Evolutionary conservation across 768 basidiomycete species (phyloP), one percentile per base, ranked within the genome.

Genomic region (Amanita polypyramis): DNA sequence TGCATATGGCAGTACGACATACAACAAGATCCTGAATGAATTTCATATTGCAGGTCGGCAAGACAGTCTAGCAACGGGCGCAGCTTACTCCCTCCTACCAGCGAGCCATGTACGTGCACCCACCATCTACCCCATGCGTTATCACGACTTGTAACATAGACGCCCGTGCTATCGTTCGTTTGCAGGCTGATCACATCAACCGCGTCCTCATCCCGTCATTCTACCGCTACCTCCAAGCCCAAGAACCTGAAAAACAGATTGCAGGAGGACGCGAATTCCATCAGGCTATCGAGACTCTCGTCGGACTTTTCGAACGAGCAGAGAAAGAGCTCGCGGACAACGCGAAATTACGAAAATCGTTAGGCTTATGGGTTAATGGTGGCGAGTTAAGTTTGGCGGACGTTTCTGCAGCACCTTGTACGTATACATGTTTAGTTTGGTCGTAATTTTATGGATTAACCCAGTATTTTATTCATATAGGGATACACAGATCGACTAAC

Each of bases 171-270:
- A 69, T 85, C 15, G 71, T 80, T 11, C 76, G 81, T 11, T 74
- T 87, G 12, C 80, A 85, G 59, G 67, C 73, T 9, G 85, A 87
- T 61, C 77, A 81, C 55, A 68, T 83, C 60, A 80, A 74, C 49
- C 79, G 84, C 3, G 58, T 63, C 6, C 58, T 87, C 34, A 70
- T 88, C 2, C 84, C 85, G 5, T 71, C 80, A 0, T 88, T 87
- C 62, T 86, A 86, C 56, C 76, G 82, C 23, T 85, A 72, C 55
- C 70, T 88, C 23, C 84, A 87, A 65, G 79, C 82, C 0, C 85
- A 84, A 61, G 77, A 77, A 5, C 45, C 58, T 7, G 62, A 61
- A 3, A 68, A 74, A 1, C 83, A 85, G 58, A 70, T 73, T 39
- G 62, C 69, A 15, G 60, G 57, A 2, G 77, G 70, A 2, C 73